Base-by-base conservation (phyloP, 441 rosid species). In the Pelargonium citronellum region DNA sequence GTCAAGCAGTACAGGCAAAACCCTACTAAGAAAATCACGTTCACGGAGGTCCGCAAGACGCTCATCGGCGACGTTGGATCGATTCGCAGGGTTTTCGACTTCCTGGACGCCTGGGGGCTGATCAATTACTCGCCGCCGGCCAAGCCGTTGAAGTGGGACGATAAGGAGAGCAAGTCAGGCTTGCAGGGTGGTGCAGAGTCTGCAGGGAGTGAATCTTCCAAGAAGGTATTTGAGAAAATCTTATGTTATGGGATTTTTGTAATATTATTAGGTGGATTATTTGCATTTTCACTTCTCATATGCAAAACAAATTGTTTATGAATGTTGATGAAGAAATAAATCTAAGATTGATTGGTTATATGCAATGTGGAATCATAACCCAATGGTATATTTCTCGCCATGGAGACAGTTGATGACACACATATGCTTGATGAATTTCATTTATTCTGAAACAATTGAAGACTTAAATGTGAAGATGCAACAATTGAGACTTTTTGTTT, bases 61-160 rank as follows among this genome's bases (percentile, higher is more conserved):
- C 88, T 94, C 12, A 91, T 89, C 1, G 88, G 90, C 1, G 99
- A 94, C 19, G 99, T 87, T 15, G 96, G 90, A 49, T 91, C 99
- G 39, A 83, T 91, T 71, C 89, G 95, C 16, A 86, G 95, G 81
- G 95, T 94, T 46, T 94, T 88, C 68, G 97, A 94, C 81, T 91
- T 94, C 74, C 79, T 94, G 24, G 97, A 94, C 19, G 75, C 86
- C 0, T 91, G 99, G 99, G 97, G 92, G 6, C 83, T 94, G 75
- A 75, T 91, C 66, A 91, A 94, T 77, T 90, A 83, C 76, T 64
- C 88, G 16, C 77, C 87, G 69, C 66, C 87, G 19, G 43, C 79
- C 70, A 93, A 85, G 85, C 89, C 91, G 0, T 77, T 91, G 80
- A 92, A 85, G 71, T 90, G 96, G 95, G 96, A 92, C 66, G 95